Conservation (phyloP, 2,329 filamentous ascomycete species). For the Cryphonectria radicalis region DNA sequence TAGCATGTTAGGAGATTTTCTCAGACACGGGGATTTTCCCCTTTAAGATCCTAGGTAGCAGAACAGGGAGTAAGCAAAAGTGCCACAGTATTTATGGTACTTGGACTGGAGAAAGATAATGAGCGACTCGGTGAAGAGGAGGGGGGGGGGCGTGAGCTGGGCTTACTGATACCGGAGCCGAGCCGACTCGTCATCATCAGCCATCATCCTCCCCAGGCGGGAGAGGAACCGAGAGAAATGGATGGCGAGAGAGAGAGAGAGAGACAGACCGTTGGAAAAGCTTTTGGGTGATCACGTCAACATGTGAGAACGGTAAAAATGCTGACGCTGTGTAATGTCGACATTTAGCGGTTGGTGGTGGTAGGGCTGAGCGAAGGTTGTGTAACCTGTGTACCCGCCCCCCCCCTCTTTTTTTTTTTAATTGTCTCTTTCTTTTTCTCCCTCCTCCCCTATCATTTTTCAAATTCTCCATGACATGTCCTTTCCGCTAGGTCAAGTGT, state of each 20-base stretch:
- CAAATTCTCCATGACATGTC: not conserved
- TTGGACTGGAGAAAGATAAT: not conserved
- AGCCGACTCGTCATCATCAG: too few species aligned
- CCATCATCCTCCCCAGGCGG: not conserved
- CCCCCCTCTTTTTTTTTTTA: not conserved
- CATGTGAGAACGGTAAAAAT: slow-evolving; percentile 15
- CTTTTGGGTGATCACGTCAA: slow-evolving; percentile 9
- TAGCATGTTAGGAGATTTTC: not conserved
- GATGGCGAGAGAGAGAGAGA: not conserved
- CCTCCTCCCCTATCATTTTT: not conserved
- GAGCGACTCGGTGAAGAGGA: not conserved
- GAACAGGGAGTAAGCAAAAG: not conserved
- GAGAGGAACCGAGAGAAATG: not conserved
- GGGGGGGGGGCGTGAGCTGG: not conserved
- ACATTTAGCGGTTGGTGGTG: slow-evolving; percentile 19
- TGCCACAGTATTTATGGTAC: not conserved
- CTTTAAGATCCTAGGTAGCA: not conserved
- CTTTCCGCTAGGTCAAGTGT: not conserved
- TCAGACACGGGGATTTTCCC: not conserved
- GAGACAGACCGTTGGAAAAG: not conserved
- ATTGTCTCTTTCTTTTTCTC: not conserved
- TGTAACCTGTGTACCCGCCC: slow-evolving; percentile 16
- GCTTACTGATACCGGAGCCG: slow-evolving; percentile 1
- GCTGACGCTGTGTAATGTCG: slow-evolving; percentile 27
- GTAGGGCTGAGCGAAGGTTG: slow-evolving; percentile 28